Base-by-base conservation (phyloP, 495 filamentous ascomycete species). In the Xylaria bambusicola region DNA sequence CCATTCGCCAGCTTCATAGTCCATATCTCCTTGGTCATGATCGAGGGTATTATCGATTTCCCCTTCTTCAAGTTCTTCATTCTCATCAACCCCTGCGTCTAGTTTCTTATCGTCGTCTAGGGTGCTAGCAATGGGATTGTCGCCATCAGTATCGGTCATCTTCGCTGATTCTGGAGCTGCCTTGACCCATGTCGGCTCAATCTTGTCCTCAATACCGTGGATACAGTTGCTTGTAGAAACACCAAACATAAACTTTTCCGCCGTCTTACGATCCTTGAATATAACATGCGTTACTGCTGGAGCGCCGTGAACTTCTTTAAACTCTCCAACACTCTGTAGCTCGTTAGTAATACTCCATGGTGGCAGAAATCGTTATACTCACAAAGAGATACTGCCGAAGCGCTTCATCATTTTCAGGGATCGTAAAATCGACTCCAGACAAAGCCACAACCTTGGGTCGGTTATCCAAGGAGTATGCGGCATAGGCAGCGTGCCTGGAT, bases 231-330 rank as follows among this genome's bases (percentile, higher is more conserved):
- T 84, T 4, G 82, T 73, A 8, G 75, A 69, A 36, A 81, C 73
- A 40, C 82, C 77, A 71, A 85, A 84, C 77, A 91, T 86, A 70
- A 93, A 89, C 67, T 89, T 89, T 73, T 97, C 93, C 13, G 93
- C 94, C 6, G 88, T 88, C 65, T 88, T 92, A 41, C 94, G 88
- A 65, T 98, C 91, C 63, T 90, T 92, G 71, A 98, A 98, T 2
- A 83, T 83, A 54, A 98, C 82, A 26, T 70, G 89, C 61, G 70
- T 88, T 68, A 23, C 81, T 2, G 82, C 71, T 0, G 87, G 82
- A 62, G 87, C 84, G 0, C 80, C 74, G 52, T 91, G 83, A 53
- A 97, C 87, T 40, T 83, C 84, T 53, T 91, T 86, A 65, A 89
- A 92, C 60, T 97, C 92, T 51, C 90, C 89, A 53, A 92, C 82